These are phyloP conservation scores for Agroathelia rolfsii DNA, from an alignment of 1,284 basidiomycete species.

Conservation along the genomic window DNA sequence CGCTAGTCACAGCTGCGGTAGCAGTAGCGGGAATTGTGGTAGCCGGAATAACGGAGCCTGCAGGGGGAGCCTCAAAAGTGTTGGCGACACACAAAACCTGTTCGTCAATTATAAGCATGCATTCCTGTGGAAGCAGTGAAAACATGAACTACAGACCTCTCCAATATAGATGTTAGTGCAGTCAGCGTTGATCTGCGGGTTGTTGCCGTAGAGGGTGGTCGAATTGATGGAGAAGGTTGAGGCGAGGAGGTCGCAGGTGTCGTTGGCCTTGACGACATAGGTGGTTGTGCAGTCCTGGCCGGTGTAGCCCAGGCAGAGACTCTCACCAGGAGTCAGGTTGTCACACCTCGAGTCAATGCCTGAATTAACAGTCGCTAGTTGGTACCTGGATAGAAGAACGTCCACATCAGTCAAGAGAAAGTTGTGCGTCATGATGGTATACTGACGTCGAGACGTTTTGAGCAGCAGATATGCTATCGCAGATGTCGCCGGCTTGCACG, in stretches of 20 bases:
- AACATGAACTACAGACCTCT: slow-evolving; percentile 35
- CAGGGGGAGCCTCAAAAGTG: slow-evolving; percentile 28
- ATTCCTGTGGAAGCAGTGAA: not conserved
- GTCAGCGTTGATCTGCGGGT: slow-evolving; percentile 50
- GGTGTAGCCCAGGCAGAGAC: slow-evolving; percentile 38
- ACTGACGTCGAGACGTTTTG: slow-evolving; percentile 58
- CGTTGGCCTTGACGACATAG: slow-evolving; percentile 37
- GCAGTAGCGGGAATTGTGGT: slow-evolving; percentile 19
- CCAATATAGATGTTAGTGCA: slow-evolving; percentile 60
- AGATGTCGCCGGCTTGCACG: slow-evolving; percentile 49
- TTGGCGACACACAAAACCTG: slow-evolving; percentile 44
- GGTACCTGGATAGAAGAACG: slow-evolving; percentile 38
- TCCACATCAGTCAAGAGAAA: slow-evolving; percentile 6
- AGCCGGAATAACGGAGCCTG: slow-evolving; percentile 25
- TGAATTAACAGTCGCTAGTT: slow-evolving; percentile 54
- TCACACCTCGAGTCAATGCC: slow-evolving; percentile 35
- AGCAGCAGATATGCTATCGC: slow-evolving; percentile 58
- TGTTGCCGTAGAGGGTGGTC: slow-evolving; percentile 46
- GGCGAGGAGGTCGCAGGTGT: slow-evolving; percentile 41
- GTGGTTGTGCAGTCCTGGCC: slow-evolving; percentile 39
- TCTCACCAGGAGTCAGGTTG: slow-evolving; percentile 41
- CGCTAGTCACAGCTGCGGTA: slow-evolving; percentile 13
- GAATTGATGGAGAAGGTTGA: slow-evolving; percentile 29
- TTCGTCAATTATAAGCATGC: slow-evolving; percentile 5
- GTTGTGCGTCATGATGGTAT: slow-evolving; percentile 5